Evolutionary conservation across 306 rosid genomes (phyloP), one percentile per base, ranked within the genome.

Genomic region (Biancaea sappan): DNA sequence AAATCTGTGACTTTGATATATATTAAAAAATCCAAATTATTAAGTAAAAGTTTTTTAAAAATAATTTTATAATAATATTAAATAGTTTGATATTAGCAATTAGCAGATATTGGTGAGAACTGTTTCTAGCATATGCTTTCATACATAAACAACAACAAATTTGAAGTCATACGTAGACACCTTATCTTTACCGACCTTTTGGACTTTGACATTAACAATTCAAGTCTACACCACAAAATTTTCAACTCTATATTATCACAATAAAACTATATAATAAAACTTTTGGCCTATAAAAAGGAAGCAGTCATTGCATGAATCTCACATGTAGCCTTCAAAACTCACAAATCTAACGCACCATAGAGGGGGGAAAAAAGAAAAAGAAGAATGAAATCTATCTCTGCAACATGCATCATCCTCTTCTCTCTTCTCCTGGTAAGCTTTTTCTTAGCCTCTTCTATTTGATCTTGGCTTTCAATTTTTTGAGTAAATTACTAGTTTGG

Each of bases 361-460:
- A 38, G 9, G 9, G 1, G 9, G 44, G 14, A 14, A 40, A 1
- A 2, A 58, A 29, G 22, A 19, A 31, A 16, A 29, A 7, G 22
- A 50, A 56, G 78, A 43, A 88, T 91, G 97, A 88, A 85, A 67
- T 62, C 86, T 54, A 13, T 74, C 79, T 68, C 72, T 61, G 63
- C 84, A 60, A 9, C 18, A 40, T 34, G 66, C 46, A 32, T 34
- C 26, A 9, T 60, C 5, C 21, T 60, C 66, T n/a, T 59, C 66
- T 34, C 46, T 38, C 68, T 87, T 76, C 80, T 88, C 77, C 38
- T 79, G 92, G 97, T 91, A 82, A 86, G 83, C 59, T 48, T 56
- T 48, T 65, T 24, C 32, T 53, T 68, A 48, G 37, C 43, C 72
- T 24, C 11, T 44, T 29, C 53, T 37, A 52, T 24, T n/a, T n/a